These are phyloP conservation scores for Nematodospora anomalae DNA, from an alignment of 1,139 yeast genomes.

Conservation along the genomic window DNA sequence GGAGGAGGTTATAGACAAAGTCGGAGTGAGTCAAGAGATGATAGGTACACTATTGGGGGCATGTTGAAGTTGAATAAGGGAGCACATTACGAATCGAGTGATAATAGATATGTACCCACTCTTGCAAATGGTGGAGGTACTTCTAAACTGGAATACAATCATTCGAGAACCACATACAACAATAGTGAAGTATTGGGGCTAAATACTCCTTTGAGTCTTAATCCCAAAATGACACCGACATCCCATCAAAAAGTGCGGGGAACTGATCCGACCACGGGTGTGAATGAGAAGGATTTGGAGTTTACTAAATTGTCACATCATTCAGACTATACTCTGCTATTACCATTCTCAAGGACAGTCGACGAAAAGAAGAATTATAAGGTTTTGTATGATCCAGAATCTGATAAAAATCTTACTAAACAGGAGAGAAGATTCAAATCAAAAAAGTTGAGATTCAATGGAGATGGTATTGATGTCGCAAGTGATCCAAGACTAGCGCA, in stretches of 20 bases:
- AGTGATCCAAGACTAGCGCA: slow-evolving; percentile 38
- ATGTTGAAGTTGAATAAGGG: slow-evolving; percentile 11
- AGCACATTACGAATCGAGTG: slow-evolving; percentile 11
- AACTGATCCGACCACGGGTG: slow-evolving; percentile 34
- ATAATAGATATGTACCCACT: slow-evolving; percentile 12
- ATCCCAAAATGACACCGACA: neutral
- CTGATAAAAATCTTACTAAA: slow-evolving; percentile 28
- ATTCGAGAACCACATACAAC: neutral
- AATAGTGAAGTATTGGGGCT: neutral
- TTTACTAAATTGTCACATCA: slow-evolving; percentile 36
- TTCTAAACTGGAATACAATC: neutral
- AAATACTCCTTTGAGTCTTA: neutral
- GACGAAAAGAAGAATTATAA: slow-evolving; percentile 36
- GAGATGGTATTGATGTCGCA: slow-evolving; percentile 27
- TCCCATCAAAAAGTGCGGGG: slow-evolving; percentile 18
- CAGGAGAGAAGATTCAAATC: slow-evolving; percentile 36
- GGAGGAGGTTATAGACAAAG: slow-evolving; percentile 9
- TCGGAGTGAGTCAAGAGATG: slow-evolving; percentile 1
- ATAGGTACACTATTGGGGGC: slow-evolving; percentile 8
- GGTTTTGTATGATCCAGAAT: slow-evolving; percentile 62
- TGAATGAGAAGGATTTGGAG: slow-evolving; percentile 31
- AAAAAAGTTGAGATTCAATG: slow-evolving; percentile 38
- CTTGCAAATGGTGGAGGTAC: neutral
- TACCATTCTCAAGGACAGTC: slow-evolving; percentile 16
- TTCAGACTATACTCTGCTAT: slow-evolving; percentile 20